Percentiles rank a stretch among this genome's conserved stretches.
These are phyloP conservation scores for Neurospora sp. DNA, from an alignment of 495 filamentous ascomycete genomes.

Conservation along the genomic window DNA sequence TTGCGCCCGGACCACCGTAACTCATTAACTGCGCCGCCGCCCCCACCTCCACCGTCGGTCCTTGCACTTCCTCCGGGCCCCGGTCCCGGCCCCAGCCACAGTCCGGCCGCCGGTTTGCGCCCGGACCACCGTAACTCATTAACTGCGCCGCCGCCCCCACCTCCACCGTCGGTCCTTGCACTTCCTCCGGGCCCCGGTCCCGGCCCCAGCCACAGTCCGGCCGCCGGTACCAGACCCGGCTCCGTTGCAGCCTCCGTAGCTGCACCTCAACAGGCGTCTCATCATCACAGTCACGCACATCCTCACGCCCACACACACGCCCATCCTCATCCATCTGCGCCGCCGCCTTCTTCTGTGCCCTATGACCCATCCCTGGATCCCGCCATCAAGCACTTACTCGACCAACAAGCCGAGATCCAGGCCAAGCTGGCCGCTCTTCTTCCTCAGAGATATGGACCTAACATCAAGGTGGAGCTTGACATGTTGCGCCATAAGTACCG, in stretches of 20 bases:
- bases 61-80: constrained; percentile 9
- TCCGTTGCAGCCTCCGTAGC: constrained; percentile 1
- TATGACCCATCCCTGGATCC: constrained; percentile 34
- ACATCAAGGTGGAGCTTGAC: constrained; percentile 33
- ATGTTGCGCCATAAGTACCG: constrained; percentile 39
- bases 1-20: constrained; percentile 17
- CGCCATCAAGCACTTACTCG: constrained; percentile 34
- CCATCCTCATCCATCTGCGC: constrained; percentile 1
- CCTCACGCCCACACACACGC: background rate
- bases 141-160: constrained; percentile 11
- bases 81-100: constrained; percentile 1
- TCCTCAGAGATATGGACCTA: constrained; percentile 33
- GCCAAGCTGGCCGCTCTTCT: constrained; percentile 35
- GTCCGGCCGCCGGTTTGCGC: constrained; percentile 1
- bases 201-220: constrained; percentile 1
- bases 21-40: constrained; percentile 13
- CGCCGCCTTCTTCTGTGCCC: constrained; percentile 1
- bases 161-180: constrained; percentile 9
- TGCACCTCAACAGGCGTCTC: background rate
- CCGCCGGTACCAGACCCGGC: background rate
- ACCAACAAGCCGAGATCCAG: constrained; percentile 41
- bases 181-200: constrained; percentile 7
- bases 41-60: constrained; percentile 9
- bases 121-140: constrained; percentile 17
- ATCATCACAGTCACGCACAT: constrained; percentile 2